A percentile compares a stretch with the other conserved stretches of the same genome.
These are phyloP conservation scores for Komagataella phaffii DNA, from an alignment of 805 yeast genomes.

Conservation along the genomic window DNA sequence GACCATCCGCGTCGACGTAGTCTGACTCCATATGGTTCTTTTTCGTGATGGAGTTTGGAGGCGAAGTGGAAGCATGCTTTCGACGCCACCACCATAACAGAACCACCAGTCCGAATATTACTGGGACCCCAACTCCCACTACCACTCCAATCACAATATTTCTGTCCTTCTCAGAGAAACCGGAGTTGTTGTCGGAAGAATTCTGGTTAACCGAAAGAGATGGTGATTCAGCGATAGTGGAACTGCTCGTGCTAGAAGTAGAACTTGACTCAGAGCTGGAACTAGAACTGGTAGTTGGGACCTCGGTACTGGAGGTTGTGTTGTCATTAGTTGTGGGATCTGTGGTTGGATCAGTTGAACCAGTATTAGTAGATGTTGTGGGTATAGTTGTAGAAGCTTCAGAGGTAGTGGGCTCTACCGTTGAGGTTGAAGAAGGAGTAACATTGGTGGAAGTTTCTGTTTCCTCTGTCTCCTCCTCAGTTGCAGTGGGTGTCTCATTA, in stretches of 20 bases:
- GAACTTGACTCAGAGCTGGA: constrained; percentile 2
- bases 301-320: constrained; percentile 1
- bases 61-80: not conserved
- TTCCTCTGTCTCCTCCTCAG: not conserved
- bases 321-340: constrained; percentile 1
- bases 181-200: constrained; percentile 13
- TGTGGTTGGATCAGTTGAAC: constrained; percentile 1
- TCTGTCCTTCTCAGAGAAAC: constrained; percentile 33
- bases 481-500: not conserved
- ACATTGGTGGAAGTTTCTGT: not conserved
- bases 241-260: constrained; percentile 4
- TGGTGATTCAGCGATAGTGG: constrained; percentile 16
- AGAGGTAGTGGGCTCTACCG: constrained; percentile 1
- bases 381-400: not conserved
- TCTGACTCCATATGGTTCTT: not conserved
- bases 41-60: constrained; percentile 10
- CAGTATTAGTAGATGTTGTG: constrained; percentile 1
- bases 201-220: constrained; percentile 11
- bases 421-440: constrained; percentile 1
- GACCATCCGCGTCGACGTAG: constrained; percentile 2
- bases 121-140: constrained; percentile 60
- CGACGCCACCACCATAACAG: constrained; percentile 3
- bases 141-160: constrained; percentile 55
- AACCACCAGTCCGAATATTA: constrained; percentile 27
- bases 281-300: constrained; percentile 3